These are phyloP conservation scores for Syzygium aqueum DNA, from an alignment of 345 rosid genomes.

Conservation along the genomic window DNA sequence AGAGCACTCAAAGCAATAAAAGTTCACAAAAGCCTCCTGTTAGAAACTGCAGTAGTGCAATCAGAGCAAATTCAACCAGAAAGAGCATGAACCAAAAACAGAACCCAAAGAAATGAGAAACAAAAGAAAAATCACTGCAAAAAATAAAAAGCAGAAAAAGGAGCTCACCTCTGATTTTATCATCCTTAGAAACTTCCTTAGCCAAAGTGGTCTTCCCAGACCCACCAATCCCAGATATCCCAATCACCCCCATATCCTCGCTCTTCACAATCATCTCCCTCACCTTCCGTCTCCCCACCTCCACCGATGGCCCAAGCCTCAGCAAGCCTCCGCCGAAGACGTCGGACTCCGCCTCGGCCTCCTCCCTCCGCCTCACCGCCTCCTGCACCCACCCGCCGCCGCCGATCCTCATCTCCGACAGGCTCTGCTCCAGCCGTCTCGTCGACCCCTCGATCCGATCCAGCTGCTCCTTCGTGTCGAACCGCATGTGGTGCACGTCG, in stretches of 20 bases:
- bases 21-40: neutral
- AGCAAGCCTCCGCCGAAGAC: constrained; percentile 7
- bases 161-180: constrained; percentile 50
- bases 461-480: constrained; percentile 29
- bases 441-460: constrained; percentile 36
- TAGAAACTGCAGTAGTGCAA: neutral
- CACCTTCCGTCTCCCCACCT: constrained; percentile 60
- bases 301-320: constrained; percentile 36
- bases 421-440: constrained; percentile 32
- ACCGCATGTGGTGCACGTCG: constrained; percentile 51
- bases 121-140: neutral
- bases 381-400: constrained; percentile 52
- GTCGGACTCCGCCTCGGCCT: constrained; percentile 28
- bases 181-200: constrained; percentile 48
- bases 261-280: constrained; percentile 56
- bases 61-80: neutral
- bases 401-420: constrained; percentile 59
- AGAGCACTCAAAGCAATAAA: neutral
- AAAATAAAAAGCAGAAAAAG: neutral
- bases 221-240: constrained; percentile 80
- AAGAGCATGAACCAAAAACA: neutral
- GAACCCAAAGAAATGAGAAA: neutral
- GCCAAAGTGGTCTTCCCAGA: constrained; percentile 92
- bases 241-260: constrained; percentile 30
- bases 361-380: constrained; percentile 40